Percentiles rank a stretch among this genome's conserved stretches.
Evolutionary conservation across 768 basidiomycete genomes (phyloP).

Genomic region (Naganishia friedmannii): DNA sequence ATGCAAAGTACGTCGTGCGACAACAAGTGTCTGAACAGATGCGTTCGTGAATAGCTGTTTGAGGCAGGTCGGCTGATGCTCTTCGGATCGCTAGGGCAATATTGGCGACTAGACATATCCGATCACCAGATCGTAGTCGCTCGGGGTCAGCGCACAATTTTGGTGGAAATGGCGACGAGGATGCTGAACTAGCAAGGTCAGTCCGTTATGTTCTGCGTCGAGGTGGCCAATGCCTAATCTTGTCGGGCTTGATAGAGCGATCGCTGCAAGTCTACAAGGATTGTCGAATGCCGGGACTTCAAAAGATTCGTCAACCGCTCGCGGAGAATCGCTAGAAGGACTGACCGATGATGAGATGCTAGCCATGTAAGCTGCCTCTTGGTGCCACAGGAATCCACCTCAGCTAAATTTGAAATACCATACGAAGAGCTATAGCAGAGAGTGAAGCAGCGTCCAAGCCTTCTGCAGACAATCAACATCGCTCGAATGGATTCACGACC

Average conservation of each 20-base stretch:
- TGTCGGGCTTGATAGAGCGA: not conserved
- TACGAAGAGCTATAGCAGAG: constrained; percentile 9
- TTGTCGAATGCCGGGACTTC: not conserved
- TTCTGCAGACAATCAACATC: not conserved
- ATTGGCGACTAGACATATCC: not conserved
- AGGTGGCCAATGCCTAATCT: too few relatives aligned
- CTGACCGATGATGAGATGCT: constrained; percentile 21
- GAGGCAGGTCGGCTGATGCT: not conserved
- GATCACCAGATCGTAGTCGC: constrained; percentile 15
- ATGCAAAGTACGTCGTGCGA: constrained; percentile 5
- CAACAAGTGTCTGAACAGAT: not conserved
- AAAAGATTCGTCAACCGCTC: not conserved
- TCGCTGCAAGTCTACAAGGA: constrained; percentile 13
- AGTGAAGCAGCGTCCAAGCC: not conserved
- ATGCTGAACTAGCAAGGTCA: constrained; percentile 13
- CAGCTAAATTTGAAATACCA: too few relatives aligned
- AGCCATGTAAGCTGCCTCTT: constrained; percentile 5
- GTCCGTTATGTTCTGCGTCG: not conserved
- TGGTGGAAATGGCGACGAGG: constrained; percentile 4
- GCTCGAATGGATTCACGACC: too few relatives aligned
- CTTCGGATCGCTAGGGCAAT: not conserved
- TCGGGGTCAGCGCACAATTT: constrained; percentile 9
- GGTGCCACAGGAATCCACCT: not conserved
- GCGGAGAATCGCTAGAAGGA: not conserved
- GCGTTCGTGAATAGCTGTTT: not conserved